Percentiles rank a stretch among this genome's conserved stretches.
phyloP scores from a whole-genome alignment of 768 basidiomycete species.

The Russula olivacea region DNA sequence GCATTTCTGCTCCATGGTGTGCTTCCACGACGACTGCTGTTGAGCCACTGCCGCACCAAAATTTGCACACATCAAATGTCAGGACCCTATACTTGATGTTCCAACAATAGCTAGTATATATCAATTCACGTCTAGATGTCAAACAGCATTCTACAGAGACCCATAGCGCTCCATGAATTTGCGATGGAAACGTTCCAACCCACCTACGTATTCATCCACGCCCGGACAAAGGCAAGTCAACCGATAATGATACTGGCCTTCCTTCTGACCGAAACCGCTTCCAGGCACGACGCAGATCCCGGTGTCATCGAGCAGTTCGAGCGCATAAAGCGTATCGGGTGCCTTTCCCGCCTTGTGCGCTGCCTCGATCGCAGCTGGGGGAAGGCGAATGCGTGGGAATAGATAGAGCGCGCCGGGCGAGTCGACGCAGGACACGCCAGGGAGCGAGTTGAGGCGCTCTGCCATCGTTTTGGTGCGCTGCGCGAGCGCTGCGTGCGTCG shows the following conservation, averaged over 20 bases:
- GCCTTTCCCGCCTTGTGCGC: slow-evolving; percentile 67
- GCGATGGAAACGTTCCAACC: slow-evolving; percentile 71
- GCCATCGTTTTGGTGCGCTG: slow-evolving; percentile 69
- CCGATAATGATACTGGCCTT: slow-evolving; percentile 85
- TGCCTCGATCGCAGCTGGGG: slow-evolving; percentile 63
- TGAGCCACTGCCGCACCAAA: background rate
- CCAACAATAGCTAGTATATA: background rate
- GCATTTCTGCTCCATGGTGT: background rate
- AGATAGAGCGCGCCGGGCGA: slow-evolving; percentile 93
- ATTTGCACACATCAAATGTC: background rate
- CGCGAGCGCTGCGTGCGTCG: slow-evolving; percentile 70
- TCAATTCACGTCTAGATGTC: background rate
- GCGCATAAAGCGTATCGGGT: slow-evolving; percentile 86
- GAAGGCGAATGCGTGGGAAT: slow-evolving; percentile 76
- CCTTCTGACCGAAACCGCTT: slow-evolving; percentile 89
- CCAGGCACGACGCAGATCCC: slow-evolving; percentile 95
- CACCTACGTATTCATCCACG: slow-evolving; percentile 85
- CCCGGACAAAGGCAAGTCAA: slow-evolving; percentile 93
- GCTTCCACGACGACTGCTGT: background rate
- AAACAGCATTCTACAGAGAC: slow-evolving; percentile 10
- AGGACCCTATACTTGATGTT: too few species aligned
- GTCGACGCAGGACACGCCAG: slow-evolving; percentile 86
- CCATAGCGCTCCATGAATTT: slow-evolving; percentile 51
- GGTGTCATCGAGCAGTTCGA: slow-evolving; percentile 77
- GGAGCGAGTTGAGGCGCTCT: slow-evolving; percentile 68